phyloP scores from a whole-genome alignment of 2,329 filamentous ascomycete genomes.

The Achaetomium macrosporum region DNA sequence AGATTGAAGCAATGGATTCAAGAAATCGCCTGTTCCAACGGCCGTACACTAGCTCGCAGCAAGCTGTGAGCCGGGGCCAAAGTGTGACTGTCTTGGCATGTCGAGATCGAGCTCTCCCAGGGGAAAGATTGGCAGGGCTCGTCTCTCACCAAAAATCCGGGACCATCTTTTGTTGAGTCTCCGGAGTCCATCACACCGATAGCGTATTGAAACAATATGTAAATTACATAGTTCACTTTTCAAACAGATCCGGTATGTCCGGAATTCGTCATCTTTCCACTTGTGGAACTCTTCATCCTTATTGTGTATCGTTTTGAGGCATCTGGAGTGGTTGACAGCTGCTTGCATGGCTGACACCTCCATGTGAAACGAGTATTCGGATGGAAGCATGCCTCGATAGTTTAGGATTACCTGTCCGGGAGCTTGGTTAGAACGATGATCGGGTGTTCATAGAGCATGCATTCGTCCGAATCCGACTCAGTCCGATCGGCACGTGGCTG shows the following conservation, averaged over 20 bases:
- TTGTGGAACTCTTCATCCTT: not conserved
- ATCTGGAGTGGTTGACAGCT: too few relatives aligned
- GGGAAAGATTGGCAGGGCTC: slow-evolving; percentile 6
- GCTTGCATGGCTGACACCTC: too few relatives aligned
- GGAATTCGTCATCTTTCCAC: not conserved
- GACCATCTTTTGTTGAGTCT: slow-evolving; percentile 13
- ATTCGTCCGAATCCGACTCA: not conserved
- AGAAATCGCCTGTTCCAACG: not conserved
- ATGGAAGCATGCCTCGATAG: too few relatives aligned
- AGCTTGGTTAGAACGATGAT: too few relatives aligned
- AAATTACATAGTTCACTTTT: too few relatives aligned
- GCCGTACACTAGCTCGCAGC: not conserved
- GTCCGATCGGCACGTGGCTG: slow-evolving; percentile 4
- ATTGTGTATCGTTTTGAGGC: too few relatives aligned
- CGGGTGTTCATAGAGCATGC: too few relatives aligned
- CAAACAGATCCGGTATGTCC: too few relatives aligned
- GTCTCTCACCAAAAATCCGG: slow-evolving; percentile 12
- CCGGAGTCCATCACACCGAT: slow-evolving; percentile 3
- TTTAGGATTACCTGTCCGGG: too few relatives aligned
- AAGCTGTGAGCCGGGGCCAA: not conserved
- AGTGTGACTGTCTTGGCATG: slow-evolving; percentile 3
- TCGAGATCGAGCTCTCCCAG: not conserved
- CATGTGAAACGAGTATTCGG: too few relatives aligned
- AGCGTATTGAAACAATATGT: not conserved
- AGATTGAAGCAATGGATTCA: not conserved